Base-by-base conservation (phyloP, 176 grass and related monocot species). In the Otatea glauca region DNA sequence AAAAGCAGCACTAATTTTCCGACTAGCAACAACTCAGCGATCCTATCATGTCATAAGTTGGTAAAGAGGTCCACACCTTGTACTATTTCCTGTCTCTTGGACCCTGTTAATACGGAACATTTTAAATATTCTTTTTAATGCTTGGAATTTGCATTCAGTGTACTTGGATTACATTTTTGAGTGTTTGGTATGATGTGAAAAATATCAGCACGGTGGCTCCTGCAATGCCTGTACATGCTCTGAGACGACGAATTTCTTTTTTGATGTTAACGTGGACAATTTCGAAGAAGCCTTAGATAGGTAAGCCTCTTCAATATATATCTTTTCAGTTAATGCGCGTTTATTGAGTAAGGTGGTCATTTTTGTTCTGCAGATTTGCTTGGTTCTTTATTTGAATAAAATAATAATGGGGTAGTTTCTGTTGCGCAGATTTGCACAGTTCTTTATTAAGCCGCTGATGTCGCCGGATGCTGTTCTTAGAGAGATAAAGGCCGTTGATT, bases 401-500 rank as follows among this genome's bases (percentile, higher is more conserved):
- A 54, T 32, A 86, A 65, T 78, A 60, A 87, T 29, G 44, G 75
- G 35, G 68, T 92, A n/a, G n/a, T 80, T 77, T 67, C 44, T 84
- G 61, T 72, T 80, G 18, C 67, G 44, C 87, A 98, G 96, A 90
- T 98, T 95, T 92, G 85, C 96, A 8, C 96, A 98, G 82, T 98
- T 94, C 74, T 98, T 98, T 85, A 91, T 98, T 70, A 98, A 88
- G 77, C 96, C 96, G 15, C 79, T 98, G 70, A 95, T 98, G 93
- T 98, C 96, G 23, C 50, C 85, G 75, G 96, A 94, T 86, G 96
- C 96, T 92, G 92, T 94, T 85, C 81, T 89, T 80, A 94, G 96
- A 88, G 96, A 98, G 87, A 95, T 98, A 85, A 98, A 95, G 86
- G 93, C 96, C 75, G 93, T 98, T 55, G 93, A 98, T 77, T 98